phyloP scores from a whole-genome alignment of 495 filamentous ascomycete genomes.

The Aspergillus olivimuriae region DNA sequence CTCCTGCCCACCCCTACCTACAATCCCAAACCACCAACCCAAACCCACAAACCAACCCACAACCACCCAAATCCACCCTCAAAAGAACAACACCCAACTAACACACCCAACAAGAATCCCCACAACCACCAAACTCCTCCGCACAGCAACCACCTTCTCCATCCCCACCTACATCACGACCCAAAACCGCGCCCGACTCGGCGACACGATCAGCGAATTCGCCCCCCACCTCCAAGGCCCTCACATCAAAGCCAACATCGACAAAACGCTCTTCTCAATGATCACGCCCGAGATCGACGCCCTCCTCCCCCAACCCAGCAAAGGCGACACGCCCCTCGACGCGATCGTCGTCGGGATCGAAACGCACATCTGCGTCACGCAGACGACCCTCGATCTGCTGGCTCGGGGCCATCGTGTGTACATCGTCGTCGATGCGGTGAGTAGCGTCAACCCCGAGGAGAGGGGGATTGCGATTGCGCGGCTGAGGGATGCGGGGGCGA shows the following conservation, averaged over 20 bases:
- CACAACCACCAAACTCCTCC: constrained; percentile 38
- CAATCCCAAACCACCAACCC: neutral
- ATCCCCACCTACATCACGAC: constrained; percentile 83
- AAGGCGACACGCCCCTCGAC: constrained; percentile 15
- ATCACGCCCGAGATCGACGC: constrained; percentile 42
- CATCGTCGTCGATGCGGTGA: constrained; percentile 85
- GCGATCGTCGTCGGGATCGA: constrained; percentile 73
- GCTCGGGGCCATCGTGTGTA: constrained; percentile 73
- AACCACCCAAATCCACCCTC: neutral
- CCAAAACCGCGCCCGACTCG: constrained; percentile 69
- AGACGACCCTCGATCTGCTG: constrained; percentile 80
- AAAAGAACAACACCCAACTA: neutral
- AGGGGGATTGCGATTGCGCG: constrained; percentile 70
- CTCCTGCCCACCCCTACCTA: neutral
- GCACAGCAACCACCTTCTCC: constrained; percentile 50
- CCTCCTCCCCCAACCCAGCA: constrained; percentile 17
- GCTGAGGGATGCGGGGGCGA: constrained; percentile 67
- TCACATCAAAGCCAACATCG: constrained; percentile 49
- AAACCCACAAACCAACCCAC: no score
- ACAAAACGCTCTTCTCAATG: constrained; percentile 94
- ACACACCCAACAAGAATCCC: constrained; percentile 16
- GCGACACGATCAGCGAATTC: constrained; percentile 69
- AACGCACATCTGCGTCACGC: constrained; percentile 88
- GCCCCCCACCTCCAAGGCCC: constrained; percentile 28
- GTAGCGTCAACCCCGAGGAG: constrained; percentile 77